Evolutionary conservation across 257 asterid genomes (phyloP), one percentile per base, ranked within the genome.

Genomic region (Cruciata laevipes): DNA sequence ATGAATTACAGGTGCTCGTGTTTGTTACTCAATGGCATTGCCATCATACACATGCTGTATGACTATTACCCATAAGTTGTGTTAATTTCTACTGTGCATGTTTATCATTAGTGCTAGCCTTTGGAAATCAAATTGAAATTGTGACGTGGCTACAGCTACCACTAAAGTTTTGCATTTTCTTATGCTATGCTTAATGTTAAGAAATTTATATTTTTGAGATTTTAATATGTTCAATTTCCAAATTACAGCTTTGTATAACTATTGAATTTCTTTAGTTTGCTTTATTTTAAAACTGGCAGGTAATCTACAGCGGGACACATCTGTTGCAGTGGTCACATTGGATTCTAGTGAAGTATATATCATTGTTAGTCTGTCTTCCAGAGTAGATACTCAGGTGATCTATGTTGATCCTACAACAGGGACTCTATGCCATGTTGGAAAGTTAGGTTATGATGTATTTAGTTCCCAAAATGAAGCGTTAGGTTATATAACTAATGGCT

Each of bases 351-450:
- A 93, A 87, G 97, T 90, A 61, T 93, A 90, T 77, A 84, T 90
- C 74, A 57, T 90, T 53, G 83, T 75, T 73, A 88, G 99, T 82
- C 80, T 93, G 84, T 86, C 84, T 70, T 81, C 94, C 35, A 81
- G 88, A 83, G 78, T 78, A 35, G 97, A 93, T 71, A 90, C 95
- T 51, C 99, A 93, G 84, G 95, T 87, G 81, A 86, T 93, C 81
- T 90, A 93, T 79, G 83, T 93, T 78, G 99, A 93, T 80, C 99
- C 99, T 35, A 86, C 99, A 8, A 85, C 97, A 76, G 99, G 99
- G 69, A 85, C 85, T 73, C 91, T 90, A 77, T 73, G 85, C 63
- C 78, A 85, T 66, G 75, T 78, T 55, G 94, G 79, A 66, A 88
- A 80, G 76, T 84, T 74, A 67, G 95, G 95, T 24, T 90, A 83